A percentile compares a stretch with the other conserved stretches of the same genome.
Conservation (phyloP, 2,329 filamentous ascomycete genomes). For the Aspergillus cejpii region DNA sequence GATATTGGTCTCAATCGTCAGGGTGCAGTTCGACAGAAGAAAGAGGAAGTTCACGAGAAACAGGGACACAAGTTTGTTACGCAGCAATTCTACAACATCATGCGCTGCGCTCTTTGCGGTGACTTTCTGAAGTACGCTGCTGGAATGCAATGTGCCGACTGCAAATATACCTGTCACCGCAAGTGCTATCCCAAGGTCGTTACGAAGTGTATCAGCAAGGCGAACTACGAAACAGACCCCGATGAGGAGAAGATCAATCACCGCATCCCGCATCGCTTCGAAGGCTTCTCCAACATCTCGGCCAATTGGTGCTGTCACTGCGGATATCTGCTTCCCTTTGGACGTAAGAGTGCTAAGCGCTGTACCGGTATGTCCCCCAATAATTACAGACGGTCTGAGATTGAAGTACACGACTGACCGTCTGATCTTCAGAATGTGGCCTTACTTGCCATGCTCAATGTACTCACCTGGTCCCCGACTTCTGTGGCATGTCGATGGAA, state of each 20-base stretch:
- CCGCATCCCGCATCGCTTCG: constrained; percentile 94
- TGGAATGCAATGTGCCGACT: constrained; percentile 98
- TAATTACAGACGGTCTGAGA: no score
- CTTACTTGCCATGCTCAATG: constrained; percentile 88
- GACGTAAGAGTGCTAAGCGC: constrained; percentile 89
- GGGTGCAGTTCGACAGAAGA: constrained; percentile 92
- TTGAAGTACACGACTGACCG: not conserved
- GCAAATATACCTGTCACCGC: constrained; percentile 98
- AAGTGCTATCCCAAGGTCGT: constrained; percentile 96
- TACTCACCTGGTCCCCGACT: constrained; percentile 92
- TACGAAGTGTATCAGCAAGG: constrained; percentile 99
- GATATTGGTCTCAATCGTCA: constrained; percentile 89
- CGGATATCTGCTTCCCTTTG: constrained; percentile 89
- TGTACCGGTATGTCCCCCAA: constrained; percentile 60
- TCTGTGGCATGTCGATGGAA: constrained; percentile 99
- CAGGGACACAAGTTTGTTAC: constrained; percentile 98
- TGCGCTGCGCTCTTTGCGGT: constrained; percentile 95
- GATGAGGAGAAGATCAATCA: constrained; percentile 99
- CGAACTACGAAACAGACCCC: constrained; percentile 94
- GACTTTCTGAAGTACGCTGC: constrained; percentile 98
- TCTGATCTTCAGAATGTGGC: constrained; percentile 61
- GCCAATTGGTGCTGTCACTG: constrained; percentile 99
- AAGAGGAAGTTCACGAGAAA: constrained; percentile 97
- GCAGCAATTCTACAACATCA: constrained; percentile 99
- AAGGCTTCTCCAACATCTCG: constrained; percentile 93